phyloP scores from a whole-genome alignment of 768 basidiomycete genomes.

The Leccinum aurantiacum region DNA sequence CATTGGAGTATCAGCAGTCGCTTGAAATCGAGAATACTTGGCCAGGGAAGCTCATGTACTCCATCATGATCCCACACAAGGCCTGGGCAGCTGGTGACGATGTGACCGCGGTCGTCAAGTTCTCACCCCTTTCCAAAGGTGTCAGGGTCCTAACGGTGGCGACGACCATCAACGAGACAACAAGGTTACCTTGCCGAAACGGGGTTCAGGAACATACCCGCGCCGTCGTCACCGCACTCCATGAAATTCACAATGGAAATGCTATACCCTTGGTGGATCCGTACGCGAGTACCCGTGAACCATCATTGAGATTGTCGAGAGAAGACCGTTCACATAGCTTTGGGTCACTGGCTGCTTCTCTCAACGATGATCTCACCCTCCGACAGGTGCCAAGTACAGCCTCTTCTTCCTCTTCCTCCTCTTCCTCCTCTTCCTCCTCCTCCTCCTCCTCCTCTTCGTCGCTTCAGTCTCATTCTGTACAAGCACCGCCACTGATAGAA shows the following conservation, averaged over 20 bases:
- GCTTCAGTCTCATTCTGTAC: constrained; percentile 4
- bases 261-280: constrained; percentile 39
- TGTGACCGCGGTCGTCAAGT: constrained; percentile 79
- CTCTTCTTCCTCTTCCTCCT: constrained; percentile 8
- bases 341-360: constrained; percentile 10
- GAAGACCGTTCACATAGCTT: constrained; percentile 18
- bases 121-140: constrained; percentile 85
- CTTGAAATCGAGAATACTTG: constrained; percentile 96
- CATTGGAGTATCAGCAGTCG: constrained; percentile 94
- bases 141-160: constrained; percentile 64
- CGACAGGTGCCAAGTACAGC: constrained; percentile 16
- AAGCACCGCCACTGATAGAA: background rate
- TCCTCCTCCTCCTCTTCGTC: constrained; percentile 14
- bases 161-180: constrained; percentile 73
- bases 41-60: constrained; percentile 97
- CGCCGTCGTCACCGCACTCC: constrained; percentile 58
- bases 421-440: background rate
- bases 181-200: constrained; percentile 56
- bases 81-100: constrained; percentile 92
- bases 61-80: constrained; percentile 90
- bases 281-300: background rate
- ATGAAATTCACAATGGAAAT: constrained; percentile 65
- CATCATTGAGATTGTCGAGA: constrained; percentile 16
- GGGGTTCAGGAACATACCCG: constrained; percentile 61
- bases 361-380: constrained; percentile 15